Conservation (phyloP, 1,284 basidiomycete genomes). For the Omphalotus olearius region DNA sequence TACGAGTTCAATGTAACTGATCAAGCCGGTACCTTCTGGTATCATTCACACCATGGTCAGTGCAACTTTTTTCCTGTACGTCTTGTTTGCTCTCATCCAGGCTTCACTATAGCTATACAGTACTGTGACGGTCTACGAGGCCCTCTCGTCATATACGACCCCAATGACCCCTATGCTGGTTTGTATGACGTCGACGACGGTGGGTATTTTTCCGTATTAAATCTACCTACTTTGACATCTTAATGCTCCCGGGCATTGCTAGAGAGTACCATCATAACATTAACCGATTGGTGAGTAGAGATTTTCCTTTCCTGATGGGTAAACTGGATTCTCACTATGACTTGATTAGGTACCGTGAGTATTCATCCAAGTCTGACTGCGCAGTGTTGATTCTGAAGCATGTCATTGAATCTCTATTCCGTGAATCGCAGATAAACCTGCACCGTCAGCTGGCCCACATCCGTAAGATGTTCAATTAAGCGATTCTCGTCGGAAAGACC, state of each 20-base stretch:
- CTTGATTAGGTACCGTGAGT: not conserved
- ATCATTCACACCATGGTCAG: constrained; percentile 15
- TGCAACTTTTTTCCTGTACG: not conserved
- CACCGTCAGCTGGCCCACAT: not conserved
- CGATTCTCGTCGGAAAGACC: not conserved
- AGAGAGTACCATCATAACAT: constrained; percentile 33
- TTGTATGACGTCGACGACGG: constrained; percentile 20
- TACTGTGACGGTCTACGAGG: constrained; percentile 18
- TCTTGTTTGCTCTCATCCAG: not conserved
- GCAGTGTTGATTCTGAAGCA: not conserved
- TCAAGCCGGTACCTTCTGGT: constrained; percentile 17
- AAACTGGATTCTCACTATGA: not conserved
- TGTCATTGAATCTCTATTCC: too few relatives aligned
- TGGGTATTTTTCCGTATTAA: not conserved
- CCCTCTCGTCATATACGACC: constrained; percentile 17
- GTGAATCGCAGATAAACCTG: not conserved
- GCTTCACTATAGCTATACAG: constrained; percentile 3
- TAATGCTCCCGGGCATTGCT: not conserved
- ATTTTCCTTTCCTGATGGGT: not conserved
- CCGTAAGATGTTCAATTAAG: not conserved
- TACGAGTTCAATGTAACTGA: constrained; percentile 22
- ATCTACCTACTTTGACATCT: not conserved
- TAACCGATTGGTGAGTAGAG: constrained; percentile 32
- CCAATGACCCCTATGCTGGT: constrained; percentile 15
- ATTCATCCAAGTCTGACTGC: not conserved